Percentiles rank a stretch among this genome's conserved stretches.
These are phyloP conservation scores for Dictyostelium brefeldianum DNA, from an alignment of 78 protist species.

Conservation along the genomic window DNA sequence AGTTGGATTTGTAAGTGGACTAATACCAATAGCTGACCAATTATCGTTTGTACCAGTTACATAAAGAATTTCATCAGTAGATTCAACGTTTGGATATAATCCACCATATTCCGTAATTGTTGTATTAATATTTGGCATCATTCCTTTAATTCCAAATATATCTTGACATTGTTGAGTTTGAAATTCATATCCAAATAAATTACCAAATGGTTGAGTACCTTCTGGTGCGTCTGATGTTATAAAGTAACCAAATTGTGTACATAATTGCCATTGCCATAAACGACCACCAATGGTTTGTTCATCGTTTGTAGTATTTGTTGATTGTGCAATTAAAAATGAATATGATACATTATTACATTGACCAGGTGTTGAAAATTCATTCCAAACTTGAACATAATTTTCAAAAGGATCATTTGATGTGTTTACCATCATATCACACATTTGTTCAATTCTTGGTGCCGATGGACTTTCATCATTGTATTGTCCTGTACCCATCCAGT, in stretches of 20 bases:
- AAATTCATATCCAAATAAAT: constrained; percentile 28
- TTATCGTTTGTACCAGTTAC: constrained; percentile 74
- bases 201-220: constrained; percentile 32
- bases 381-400: constrained; percentile 55
- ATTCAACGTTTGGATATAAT: constrained; percentile 45
- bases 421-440: constrained; percentile 48
- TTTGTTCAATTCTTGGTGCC: neutral
- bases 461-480: constrained; percentile 64
- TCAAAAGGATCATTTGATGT: constrained; percentile 29
- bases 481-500: constrained; percentile 66
- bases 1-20: neutral
- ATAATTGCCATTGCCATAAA: constrained; percentile 58
- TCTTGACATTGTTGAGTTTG: constrained; percentile 33
- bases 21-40: constrained; percentile 80
- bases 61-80: constrained; percentile 16
- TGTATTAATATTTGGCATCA: constrained; percentile 51
- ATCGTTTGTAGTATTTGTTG: constrained; percentile 30
- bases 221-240: constrained; percentile 83
- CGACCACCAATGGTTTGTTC: constrained; percentile 31
- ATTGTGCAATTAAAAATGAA: neutral
- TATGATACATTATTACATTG: constrained; percentile 46
- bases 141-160: constrained; percentile 33
- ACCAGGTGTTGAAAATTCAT: constrained; percentile 10
- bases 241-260: constrained; percentile 85
- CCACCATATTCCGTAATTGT: constrained; percentile 86